Base-by-base conservation (phyloP, 371 early-diverging fungal species). In the Choanephora cucurbitarum region DNA sequence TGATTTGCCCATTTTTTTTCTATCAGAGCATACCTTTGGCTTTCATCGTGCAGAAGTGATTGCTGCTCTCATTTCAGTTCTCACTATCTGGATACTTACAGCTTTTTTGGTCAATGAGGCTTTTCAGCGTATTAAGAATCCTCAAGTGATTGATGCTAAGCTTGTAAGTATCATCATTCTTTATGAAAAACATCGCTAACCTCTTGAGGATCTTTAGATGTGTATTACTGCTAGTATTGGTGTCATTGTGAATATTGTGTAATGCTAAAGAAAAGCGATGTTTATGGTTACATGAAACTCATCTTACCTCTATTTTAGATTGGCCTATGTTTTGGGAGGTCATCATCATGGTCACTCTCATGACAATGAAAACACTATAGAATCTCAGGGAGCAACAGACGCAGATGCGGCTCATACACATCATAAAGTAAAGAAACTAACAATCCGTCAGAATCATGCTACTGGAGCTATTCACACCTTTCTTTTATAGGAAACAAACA, bases 21-120 rank as follows among this genome's bases (percentile, higher is more conserved):
- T 46, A n/a, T 9, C 57, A 77, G 78, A 63, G 44, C 90, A 88
- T 64, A 84, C 91, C 9, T 94, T 85, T 71, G 94, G 95, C 33
- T 94, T 87, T 61, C 85, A 93, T 50, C 84, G 95, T 34, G 89
- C 89, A 37, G 93, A 94, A 69, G 91, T 94, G 24, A 70, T 94
- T 41, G 95, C 93, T 14, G 94, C 93, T 0, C 63, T 93, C 23
- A 59, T 85, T 37, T 93, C 93, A 1, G 85, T 91, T 15, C 70
- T 91, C 37, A 77, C 91, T 22, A 93, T 94, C 47, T 94, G 94
- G 92, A 74, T 84, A 17, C 66, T 94, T 52, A 92, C 94, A 0
- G 86, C 77, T 23, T 76, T 79, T 57, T 65, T 95, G 55, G 77
- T 91, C 6, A 66, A 75, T 49, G 94, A 93, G 75, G 93, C 93